These are phyloP conservation scores for Tolypocladium sp. DNA, from an alignment of 2,329 filamentous ascomycete species.

Conservation along the genomic window DNA sequence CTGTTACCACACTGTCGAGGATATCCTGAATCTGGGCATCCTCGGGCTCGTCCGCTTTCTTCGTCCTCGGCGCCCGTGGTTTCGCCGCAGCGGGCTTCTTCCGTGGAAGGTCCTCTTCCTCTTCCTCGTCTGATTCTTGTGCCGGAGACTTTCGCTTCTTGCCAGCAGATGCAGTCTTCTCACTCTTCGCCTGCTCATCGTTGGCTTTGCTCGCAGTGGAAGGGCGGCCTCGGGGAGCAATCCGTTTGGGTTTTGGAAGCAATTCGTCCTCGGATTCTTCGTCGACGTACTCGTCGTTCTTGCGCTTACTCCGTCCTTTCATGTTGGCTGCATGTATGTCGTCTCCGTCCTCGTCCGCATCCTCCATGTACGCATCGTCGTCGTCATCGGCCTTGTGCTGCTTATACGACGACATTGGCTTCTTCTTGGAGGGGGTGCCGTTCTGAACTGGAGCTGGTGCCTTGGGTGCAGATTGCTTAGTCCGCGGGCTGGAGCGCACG, in stretches of 20 bases:
- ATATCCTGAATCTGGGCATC: slow-evolving; percentile 69
- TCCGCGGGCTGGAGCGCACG: slow-evolving; percentile 44
- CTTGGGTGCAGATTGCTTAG: slow-evolving; percentile 28
- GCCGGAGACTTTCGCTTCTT: slow-evolving; percentile 53
- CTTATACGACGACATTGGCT: slow-evolving; percentile 28
- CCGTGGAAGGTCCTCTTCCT: slow-evolving; percentile 46
- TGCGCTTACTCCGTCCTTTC: slow-evolving; percentile 55
- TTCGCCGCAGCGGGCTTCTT: slow-evolving; percentile 52
- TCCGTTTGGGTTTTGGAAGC: slow-evolving; percentile 49
- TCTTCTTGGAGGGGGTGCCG: slow-evolving; percentile 28
- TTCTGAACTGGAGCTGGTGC: slow-evolving; percentile 18
- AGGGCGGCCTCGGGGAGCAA: slow-evolving; percentile 33
- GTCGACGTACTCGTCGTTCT: slow-evolving; percentile 66
- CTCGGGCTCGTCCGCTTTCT: slow-evolving; percentile 59
- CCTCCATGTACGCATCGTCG: slow-evolving; percentile 53
- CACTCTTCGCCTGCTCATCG: slow-evolving; percentile 17
- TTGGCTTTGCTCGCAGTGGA: slow-evolving; percentile 10
- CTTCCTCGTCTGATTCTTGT: slow-evolving; percentile 44
- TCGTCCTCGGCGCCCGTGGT: slow-evolving; percentile 47
- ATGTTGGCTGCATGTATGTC: slow-evolving; percentile 75
- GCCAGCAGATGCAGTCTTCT: slow-evolving; percentile 19
- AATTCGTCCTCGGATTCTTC: slow-evolving; percentile 66
- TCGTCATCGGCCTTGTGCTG: slow-evolving; percentile 34
- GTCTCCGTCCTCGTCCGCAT: slow-evolving; percentile 61
- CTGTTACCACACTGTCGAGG: slow-evolving; percentile 74